Base-by-base conservation (phyloP, 352 stramenopile species). In the Globisporangium perplexum region DNA sequence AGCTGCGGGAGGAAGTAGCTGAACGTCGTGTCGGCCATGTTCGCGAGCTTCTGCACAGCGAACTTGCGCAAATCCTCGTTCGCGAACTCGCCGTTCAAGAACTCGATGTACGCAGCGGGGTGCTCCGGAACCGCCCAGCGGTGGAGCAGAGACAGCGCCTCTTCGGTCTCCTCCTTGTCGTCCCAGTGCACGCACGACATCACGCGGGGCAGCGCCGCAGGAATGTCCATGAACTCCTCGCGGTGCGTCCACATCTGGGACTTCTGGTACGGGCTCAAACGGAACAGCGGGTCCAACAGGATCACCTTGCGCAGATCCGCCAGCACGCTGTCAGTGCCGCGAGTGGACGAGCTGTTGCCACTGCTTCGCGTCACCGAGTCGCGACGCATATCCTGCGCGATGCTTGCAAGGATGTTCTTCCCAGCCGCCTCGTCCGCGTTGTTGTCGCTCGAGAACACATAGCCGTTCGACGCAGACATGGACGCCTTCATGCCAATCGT, bases 1-100 rank as follows among this genome's bases (percentile, higher is more conserved):
- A 96, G 81, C 53, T 96, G 87, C 0, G 84, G 86, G 26, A 96
- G 67, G 48, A 95, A 90, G 38, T 93, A 92, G 51, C 81, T 90
- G 53, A 96, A 91, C 6, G 83, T 88, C 4, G 78, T 86, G 47
- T 96, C 86, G n/a, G 78, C 72, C 81, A 96, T 92, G 18, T 83
- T 66, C 8, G 66, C 60, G n/a, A 96, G 68, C 50, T 91, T 88
- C 31, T 69, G 51, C 0, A 95, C 80, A 3, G 85, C 85, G 62
- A 93, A 95, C 2, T 69, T 51, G 20, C 85, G 83, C 3, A 95
- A 76, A 7, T 66, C 65, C 56, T 85, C 74, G 50, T 95, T 70
- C 1, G 83, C 67, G 54, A 94, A 93, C 55, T 92, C 79, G 42
- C 72, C 71, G 47, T 93, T 88, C 48, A 95, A 62, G 2, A 95